Base-by-base conservation (phyloP, 441 rosid genomes). In the Pelargonium citronellum region DNA sequence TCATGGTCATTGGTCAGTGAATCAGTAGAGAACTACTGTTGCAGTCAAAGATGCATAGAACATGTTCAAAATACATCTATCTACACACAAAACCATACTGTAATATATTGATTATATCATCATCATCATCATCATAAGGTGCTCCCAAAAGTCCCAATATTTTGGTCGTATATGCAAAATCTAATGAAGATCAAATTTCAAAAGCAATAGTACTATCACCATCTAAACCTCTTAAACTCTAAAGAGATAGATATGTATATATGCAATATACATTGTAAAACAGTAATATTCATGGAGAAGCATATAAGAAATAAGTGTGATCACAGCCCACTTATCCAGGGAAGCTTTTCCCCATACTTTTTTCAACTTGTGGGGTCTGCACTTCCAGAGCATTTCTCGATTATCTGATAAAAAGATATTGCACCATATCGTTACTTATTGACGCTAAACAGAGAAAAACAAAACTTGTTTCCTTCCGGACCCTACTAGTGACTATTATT, bases 281-380 rank as follows among this genome's bases (percentile, higher is more conserved):
- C 24, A 51, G 15, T n/a, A n/a, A n/a, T 51, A 51, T 12, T 17
- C 58, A 51, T 17, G 2, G 16, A 51, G 58, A 34, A 15, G 20
- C 15, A 73, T 57, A 43, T 39, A 67, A 60, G 37, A 66, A 41
- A 67, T 17, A 70, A 79, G 87, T 77, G 81, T 77, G 71, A 46
- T 49, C 60, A 61, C 74, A 64, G 75, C 83, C 84, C 92, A 87
- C 91, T 84, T 66, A 71, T 83, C 79, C 89, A 89, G 71, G 86
- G 83, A 81, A 79, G 77, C 88, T 81, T 81, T 82, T 90, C 89
- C 69, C 91, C 87, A 82, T 84, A 79, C 83, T 83, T 75, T 82
- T 57, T 71, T 75, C 82, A 84, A 77, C 77, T 77, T 74, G 91
- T 87, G 87, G 95, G 92, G 85, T 79, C 88, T 73, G 73, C 66